phyloP scores from a whole-genome alignment of 345 rosid genomes.

The Populus deltoides region DNA sequence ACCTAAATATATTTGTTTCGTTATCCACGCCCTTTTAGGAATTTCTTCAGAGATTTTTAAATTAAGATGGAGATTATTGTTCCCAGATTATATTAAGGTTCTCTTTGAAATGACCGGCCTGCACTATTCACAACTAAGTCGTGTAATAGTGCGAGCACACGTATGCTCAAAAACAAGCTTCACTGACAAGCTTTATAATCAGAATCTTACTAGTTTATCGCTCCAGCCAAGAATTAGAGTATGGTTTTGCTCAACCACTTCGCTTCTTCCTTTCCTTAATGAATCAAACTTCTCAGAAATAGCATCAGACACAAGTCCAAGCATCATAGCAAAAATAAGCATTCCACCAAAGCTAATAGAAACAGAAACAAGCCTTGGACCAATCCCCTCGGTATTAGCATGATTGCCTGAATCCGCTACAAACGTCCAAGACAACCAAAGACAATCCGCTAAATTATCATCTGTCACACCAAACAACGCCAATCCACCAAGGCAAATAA shows the following conservation, averaged over 20 bases:
- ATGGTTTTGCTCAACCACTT: constrained; percentile 68
- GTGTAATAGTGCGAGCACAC: neutral
- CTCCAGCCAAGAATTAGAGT: constrained; percentile 79
- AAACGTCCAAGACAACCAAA: constrained; percentile 74
- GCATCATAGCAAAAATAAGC: constrained; percentile 84
- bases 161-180: neutral
- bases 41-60: neutral
- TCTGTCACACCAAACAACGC: constrained; percentile 63
- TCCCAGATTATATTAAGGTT: neutral
- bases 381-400: constrained; percentile 64
- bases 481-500: constrained; percentile 63
- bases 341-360: constrained; percentile 76
- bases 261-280: constrained; percentile 65
- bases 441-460: constrained; percentile 59
- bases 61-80: neutral
- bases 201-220: constrained; percentile 66
- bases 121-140: neutral
- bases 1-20: neutral
- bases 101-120: neutral
- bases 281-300: constrained; percentile 79
- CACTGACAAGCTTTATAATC: neutral
- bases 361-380: constrained; percentile 66
- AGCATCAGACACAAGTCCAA: constrained; percentile 73
- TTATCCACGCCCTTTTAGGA: neutral
- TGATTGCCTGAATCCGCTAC: constrained; percentile 69